Evolutionary conservation across 2,329 filamentous ascomycete genomes (phyloP), one percentile per base, ranked within the genome.

Genomic region (Cryphonectria naterciae): DNA sequence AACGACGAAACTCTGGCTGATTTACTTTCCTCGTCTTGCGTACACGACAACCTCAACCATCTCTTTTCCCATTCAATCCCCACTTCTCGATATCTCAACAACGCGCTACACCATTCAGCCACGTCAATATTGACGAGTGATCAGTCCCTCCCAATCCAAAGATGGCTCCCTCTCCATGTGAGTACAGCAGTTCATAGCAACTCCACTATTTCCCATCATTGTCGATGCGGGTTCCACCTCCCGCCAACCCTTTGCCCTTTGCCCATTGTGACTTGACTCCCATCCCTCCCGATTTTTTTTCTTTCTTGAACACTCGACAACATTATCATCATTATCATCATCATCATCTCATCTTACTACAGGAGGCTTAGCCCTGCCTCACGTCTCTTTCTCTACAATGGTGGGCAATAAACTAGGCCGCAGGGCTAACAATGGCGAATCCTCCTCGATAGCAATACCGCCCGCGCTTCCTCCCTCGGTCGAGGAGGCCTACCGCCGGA

Each of bases 401-500:
- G 71, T 68, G 32, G 32, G 32, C 15, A 56, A 66, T 61, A 71
- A 69, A 64, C 72, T 74, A 66, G 69, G 68, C 61, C 70, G 78
- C 69, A 78, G 80, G 76, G 77, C 80, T 82, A 79, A 84, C 77
- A 73, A 75, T 68, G 70, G 75, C 73, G 65, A 70, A 71, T 71
- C 74, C 73, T 71, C 74, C 73, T 41, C 67, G 13, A 32, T 62
- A 77, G 80, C 83, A 73, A 84, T 88, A 68, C 88, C 88, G 41
- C 88, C 89, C 22, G 82, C 88, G 56, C 85, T 92, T 4, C 94
- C 95, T 28, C 95, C 96, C 22, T 97, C 94, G 22, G 94, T 98
- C 74, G 95, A 99, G 82, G 92, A 95, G 80, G 95, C 95, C 66
- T 99, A 98, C 83, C 94, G 96, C 77, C 90, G 93, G 74, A 98